Evolutionary conservation across 257 asterid species (phyloP).

Genomic region (Nyctanthes arbortristis): DNA sequence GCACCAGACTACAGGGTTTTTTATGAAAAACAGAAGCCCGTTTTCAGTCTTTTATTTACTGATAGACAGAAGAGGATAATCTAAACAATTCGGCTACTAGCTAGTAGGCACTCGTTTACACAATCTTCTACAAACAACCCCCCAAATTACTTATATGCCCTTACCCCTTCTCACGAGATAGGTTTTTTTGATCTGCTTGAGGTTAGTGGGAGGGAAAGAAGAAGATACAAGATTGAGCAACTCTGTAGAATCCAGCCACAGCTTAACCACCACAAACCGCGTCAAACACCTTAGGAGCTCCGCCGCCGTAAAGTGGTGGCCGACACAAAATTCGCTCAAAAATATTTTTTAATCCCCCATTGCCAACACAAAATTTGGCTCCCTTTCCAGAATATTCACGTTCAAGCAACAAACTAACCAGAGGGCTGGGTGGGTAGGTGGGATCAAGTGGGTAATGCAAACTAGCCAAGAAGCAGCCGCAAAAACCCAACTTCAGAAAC

Average conservation of each 20-base stretch:
- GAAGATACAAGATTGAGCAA: too few species aligned
- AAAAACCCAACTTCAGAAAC: slow-evolving; percentile 30
- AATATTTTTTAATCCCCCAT: slow-evolving; percentile 21
- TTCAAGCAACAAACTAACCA: slow-evolving; percentile 19
- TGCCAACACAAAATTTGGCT: neutral
- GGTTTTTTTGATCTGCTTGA: too few species aligned
- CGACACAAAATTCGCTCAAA: neutral
- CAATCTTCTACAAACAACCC: too few species aligned
- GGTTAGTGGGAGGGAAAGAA: too few species aligned
- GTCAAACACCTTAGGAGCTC: too few species aligned
- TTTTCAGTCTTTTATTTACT: too few species aligned
- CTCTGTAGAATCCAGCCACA: too few species aligned
- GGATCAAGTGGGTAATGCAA: neutral
- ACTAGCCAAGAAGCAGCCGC: slow-evolving; percentile 16
- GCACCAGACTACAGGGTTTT: neutral
- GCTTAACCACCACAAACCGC: too few species aligned
- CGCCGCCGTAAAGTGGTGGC: too few species aligned
- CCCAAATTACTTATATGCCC: too few species aligned
- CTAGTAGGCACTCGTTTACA: too few species aligned
- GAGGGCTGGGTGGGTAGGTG: slow-evolving; percentile 4
- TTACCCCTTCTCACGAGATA: too few species aligned
- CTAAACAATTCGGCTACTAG: neutral
- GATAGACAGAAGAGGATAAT: neutral
- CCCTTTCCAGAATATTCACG: slow-evolving; percentile 11
- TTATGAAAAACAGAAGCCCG: neutral